Conservation (phyloP, 1,139 yeast genomes). For the Saccharomyces hybrid region DNA sequence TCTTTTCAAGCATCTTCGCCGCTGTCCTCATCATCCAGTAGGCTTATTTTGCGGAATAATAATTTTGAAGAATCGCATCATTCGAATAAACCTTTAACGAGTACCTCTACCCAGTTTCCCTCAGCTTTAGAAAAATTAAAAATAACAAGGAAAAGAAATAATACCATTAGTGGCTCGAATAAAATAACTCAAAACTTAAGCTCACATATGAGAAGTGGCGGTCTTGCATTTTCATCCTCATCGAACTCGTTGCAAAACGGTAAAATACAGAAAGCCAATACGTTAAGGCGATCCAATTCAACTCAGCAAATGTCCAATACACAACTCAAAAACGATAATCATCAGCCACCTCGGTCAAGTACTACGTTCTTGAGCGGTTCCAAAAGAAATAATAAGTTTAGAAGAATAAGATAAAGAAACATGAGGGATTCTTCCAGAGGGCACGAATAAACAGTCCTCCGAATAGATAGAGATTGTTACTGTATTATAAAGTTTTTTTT, state of each 20-base stretch:
- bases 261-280: background rate
- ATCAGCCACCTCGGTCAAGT: background rate
- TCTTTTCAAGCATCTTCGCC: background rate
- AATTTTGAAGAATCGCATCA: background rate
- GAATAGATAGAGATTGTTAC: background rate
- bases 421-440: too few species aligned
- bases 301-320: constrained; percentile 2
- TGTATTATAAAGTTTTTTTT: constrained; percentile 1
- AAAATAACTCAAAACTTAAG: constrained; percentile 14
- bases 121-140: constrained; percentile 17
- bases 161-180: constrained; percentile 10
- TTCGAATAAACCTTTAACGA: background rate
- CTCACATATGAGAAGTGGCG: constrained; percentile 16
- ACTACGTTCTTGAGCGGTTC: background rate
- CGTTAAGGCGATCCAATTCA: background rate
- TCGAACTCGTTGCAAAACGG: background rate
- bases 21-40: background rate
- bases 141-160: constrained; percentile 15
- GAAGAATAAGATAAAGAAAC: constrained; percentile 10
- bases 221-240: background rate
- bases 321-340: background rate
- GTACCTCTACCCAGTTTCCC: constrained; percentile 13
- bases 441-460: too few species aligned
- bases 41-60: background rate
- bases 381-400: constrained; percentile 6